A percentile compares a stretch with the other conserved stretches of the same genome.
Evolutionary conservation across 2,329 filamentous ascomycete species (phyloP).

Genomic region (Penicillium psychrosexuale): DNA sequence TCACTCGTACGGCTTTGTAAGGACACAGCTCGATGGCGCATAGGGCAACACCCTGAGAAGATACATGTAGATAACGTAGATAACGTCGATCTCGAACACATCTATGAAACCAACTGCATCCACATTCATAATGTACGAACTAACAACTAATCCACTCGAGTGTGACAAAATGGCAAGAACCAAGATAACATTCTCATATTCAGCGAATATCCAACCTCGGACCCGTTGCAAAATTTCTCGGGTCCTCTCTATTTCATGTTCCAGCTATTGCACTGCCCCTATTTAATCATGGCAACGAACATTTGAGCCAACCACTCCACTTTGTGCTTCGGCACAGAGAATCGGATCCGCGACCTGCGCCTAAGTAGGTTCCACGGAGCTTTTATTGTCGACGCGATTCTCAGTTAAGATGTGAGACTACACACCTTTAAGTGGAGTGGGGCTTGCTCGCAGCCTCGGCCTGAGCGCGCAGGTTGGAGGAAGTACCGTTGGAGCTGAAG

Average conservation of each 20-base stretch:
- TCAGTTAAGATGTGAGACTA: constrained; percentile 12
- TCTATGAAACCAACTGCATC: not conserved
- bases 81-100: not conserved
- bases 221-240: constrained; percentile 3
- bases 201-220: constrained; percentile 6
- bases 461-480: constrained; percentile 84
- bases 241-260: constrained; percentile 10
- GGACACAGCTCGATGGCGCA: not conserved
- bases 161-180: constrained; percentile 3
- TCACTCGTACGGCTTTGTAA: not conserved
- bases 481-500: constrained; percentile 74
- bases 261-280: constrained; percentile 10
- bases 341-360: constrained; percentile 19
- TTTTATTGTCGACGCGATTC: constrained; percentile 23
- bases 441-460: constrained; percentile 65
- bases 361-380: constrained; percentile 3
- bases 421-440: constrained; percentile 58
- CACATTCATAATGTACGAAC: not conserved
- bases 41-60: not conserved
- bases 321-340: constrained; percentile 10
- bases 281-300: constrained; percentile 13
- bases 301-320: constrained; percentile 1
- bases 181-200: constrained; percentile 6
- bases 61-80: not conserved
- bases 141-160: not conserved